Evolutionary conservation across 2,329 filamentous ascomycete genomes (phyloP), one percentile per base, ranked within the genome.

Genomic region (Phyllosticta capitalensis): DNA sequence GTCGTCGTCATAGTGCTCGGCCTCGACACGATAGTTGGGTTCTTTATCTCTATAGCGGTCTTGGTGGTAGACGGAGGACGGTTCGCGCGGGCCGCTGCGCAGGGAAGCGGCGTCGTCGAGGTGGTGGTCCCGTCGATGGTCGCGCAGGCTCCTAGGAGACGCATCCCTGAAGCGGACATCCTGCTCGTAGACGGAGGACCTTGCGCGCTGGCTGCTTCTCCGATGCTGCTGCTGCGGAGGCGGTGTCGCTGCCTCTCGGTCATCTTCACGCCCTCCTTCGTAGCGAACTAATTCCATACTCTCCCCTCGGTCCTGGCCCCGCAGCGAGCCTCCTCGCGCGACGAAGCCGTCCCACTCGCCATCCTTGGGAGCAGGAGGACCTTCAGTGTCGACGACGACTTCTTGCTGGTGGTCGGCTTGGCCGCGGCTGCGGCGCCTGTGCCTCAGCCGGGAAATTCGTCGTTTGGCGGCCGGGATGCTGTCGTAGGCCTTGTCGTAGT

Each of bases 401-500:
- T 28, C n/a, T 19, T 26, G 20, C 21, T 50, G 38, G 22, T 50
- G 38, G 22, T 59, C 56, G 30, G 33, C 52, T n/a, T 59, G 56
- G 51, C 56, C 56, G 3, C 38, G 21, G n/a, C 51, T 54, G 19
- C 54, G 53, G 52, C 56, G 56, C 51, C 56, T 59, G n/a, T 60
- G 58, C 58, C 22, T 52, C 19, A 45, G 50, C 45, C 52, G 51
- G 24, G 53, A 55, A 19, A 26, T 50, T 2, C 56, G 56, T 17
- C 54, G 49, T 45, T 59, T 59, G 26, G 58, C 54, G n/a, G 55
- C 52, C 9, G 58, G 58, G 7, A 56, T 56, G 17, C 50, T 28
- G 49, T 56, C 50, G 50, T 60, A 60, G 22, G 56, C 24, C 24
- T 49, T 52, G 22, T 60, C 58, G 19, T 56, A 60, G 22, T 56